A percentile compares a stretch with the other conserved stretches of the same genome.
Evolutionary conservation across 768 basidiomycete genomes (phyloP).

Genomic region (Boletus tomentosulus): DNA sequence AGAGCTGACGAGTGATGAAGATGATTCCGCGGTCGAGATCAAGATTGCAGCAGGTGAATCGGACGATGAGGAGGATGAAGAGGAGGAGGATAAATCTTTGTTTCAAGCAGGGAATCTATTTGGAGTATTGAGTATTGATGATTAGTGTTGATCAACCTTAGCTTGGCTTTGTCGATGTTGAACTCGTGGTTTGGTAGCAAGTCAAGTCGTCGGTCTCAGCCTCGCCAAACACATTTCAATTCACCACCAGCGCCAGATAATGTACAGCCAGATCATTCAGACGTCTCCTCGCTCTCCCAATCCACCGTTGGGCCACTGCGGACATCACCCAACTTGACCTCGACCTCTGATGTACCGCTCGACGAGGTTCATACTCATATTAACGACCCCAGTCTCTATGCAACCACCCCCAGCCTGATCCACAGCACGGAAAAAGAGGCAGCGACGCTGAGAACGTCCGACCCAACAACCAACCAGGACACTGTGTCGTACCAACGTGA

Average conservation of each 20-base stretch:
- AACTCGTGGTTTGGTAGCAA: slow-evolving; percentile 30
- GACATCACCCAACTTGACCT: slow-evolving; percentile 11
- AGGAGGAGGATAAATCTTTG: slow-evolving; percentile 12
- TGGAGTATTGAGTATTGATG: slow-evolving; percentile 28
- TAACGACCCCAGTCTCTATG: slow-evolving; percentile 24
- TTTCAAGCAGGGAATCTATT: slow-evolving; percentile 19
- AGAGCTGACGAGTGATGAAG: slow-evolving; percentile 12
- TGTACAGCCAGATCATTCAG: slow-evolving; percentile 4
- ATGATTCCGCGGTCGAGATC: not conserved
- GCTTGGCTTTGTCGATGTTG: slow-evolving; percentile 20
- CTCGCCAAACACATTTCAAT: slow-evolving; percentile 4
- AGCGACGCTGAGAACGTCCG: slow-evolving; percentile 8
- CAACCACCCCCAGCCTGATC: slow-evolving; percentile 15
- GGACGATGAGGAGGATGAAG: slow-evolving; percentile 19
- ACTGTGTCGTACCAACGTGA: slow-evolving; percentile 1
- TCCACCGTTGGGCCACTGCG: slow-evolving; percentile 15
- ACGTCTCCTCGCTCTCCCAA: slow-evolving; percentile 15
- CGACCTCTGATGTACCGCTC: slow-evolving; percentile 18
- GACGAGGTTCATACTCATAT: slow-evolving; percentile 23
- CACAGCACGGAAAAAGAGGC: slow-evolving; percentile 11
- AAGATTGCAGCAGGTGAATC: slow-evolving; percentile 11
- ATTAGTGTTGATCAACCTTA: slow-evolving; percentile 14
- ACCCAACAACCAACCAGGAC: slow-evolving; percentile 5
- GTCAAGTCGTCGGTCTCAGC: slow-evolving; percentile 22
- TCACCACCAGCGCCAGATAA: not conserved